A percentile compares a stretch with the other conserved stretches of the same genome.
Conservation (phyloP, 192 early-diverging fungal genomes). For the Backusella westeae region DNA sequence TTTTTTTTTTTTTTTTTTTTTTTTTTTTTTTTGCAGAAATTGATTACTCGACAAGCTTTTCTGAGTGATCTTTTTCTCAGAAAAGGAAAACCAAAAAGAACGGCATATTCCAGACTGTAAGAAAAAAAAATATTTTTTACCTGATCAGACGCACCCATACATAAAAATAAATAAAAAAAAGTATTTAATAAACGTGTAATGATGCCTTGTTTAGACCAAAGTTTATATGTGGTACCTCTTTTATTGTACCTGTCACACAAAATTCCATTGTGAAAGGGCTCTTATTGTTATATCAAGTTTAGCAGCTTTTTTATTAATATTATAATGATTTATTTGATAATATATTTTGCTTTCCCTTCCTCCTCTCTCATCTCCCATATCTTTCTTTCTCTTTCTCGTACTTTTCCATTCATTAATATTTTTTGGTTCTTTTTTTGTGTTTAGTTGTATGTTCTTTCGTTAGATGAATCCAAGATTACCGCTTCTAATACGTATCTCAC, state of each 20-base stretch:
- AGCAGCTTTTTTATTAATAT: neutral
- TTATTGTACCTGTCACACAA: neutral
- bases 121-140: neutral
- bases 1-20: neutral
- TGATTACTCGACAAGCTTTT: neutral
- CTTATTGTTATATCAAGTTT: slow-evolving; percentile 4
- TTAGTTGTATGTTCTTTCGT: neutral
- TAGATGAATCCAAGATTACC: neutral
- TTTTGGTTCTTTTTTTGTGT: neutral
- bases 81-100: neutral
- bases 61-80: neutral
- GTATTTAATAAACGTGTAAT: neutral
- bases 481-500: neutral
- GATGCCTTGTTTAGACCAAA: neutral
- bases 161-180: neutral
- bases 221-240: neutral
- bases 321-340: slow-evolving; percentile 2
- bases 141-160: neutral
- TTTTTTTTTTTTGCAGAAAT: neutral
- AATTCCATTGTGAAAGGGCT: neutral
- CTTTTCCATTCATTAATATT: neutral
- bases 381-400: neutral
- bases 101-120: neutral
- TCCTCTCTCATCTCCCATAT: neutral
- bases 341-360: neutral